Evolutionary conservation across 306 rosid species (phyloP), one percentile per base, ranked within the genome.

Genomic region (Sphenostylis stenocarpa): DNA sequence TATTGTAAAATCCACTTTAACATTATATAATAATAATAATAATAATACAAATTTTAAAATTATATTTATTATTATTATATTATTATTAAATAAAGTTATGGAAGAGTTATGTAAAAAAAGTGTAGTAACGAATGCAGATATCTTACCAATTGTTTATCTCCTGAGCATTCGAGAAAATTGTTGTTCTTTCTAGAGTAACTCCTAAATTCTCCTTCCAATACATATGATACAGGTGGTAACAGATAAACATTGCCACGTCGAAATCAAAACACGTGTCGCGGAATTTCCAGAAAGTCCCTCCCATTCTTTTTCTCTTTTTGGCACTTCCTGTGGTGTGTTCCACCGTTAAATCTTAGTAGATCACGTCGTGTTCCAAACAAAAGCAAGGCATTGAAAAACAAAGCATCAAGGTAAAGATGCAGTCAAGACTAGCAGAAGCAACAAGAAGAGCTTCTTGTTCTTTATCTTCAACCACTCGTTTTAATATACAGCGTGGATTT

Each of bases 251-350:
- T 6, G 85, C 85, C 88, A 90, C 94, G 66, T 83, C 82, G n/a
- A 53, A 39, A 1, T 0, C 0, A 0, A 20, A 6, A 78, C 89
- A 90, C 83, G 78, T 82, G 88, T 79, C 73, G 4, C 14, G 69
- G 2, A 49, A 39, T 15, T 71, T 84, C 93, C 67, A 77, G 91
- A 91, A 75, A 28, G 72, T 34, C 62, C 84, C 13, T 43, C 4
- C 6, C 1, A 0, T 24, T 60, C 51, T 39, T 66, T 81, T 64
- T 72, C 21, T 38, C 17, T 77, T 67, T 14, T 28, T 0, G 3
- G 12, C n/a, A 29, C 4, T 2, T 1, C 0, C 45, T 39, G 6
- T 11, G 45, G 23, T 11, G 6, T 10, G 29, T 3, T 13, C 9
- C 34, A 56, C 58, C 26, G 19, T 2, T 15, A 3, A 52, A 19